Evolutionary conservation across 805 yeast genomes (phyloP).

Genomic region (Spathaspora gorwiae): DNA sequence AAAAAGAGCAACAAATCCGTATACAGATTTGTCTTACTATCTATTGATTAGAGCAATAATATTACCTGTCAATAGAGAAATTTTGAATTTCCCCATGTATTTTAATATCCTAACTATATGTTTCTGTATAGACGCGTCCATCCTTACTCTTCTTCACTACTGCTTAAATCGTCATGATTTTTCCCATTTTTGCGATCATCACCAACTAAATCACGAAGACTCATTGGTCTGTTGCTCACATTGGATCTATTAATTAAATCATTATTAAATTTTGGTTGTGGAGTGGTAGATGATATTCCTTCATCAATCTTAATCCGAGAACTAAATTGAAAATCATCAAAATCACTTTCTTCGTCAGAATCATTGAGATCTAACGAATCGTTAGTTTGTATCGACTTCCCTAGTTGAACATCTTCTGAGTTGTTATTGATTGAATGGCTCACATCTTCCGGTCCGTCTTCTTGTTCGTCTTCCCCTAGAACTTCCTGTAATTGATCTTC

Average conservation of each 20-base stretch:
- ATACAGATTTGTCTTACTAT: no score
- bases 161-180: conserved; percentile 22
- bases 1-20: no score
- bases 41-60: no score
- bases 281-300: conserved; percentile 9
- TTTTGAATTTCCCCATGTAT: no score
- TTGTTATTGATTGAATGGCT: background rate
- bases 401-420: background rate
- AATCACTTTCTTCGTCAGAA: conserved; percentile 7
- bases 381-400: background rate
- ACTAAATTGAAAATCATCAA: conserved; percentile 12
- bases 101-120: no score
- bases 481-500: conserved; percentile 42
- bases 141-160: conserved; percentile 27
- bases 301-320: conserved; percentile 24
- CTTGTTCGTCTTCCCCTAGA: conserved; percentile 20
- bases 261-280: background rate
- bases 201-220: conserved; percentile 35
- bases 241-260: background rate
- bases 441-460: background rate
- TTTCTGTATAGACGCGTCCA: no score
- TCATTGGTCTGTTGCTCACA: conserved; percentile 28
- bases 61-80: no score
- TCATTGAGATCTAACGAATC: conserved; percentile 6
- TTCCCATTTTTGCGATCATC: conserved; percentile 12